phyloP scores from a whole-genome alignment of 257 asterid genomes.

The Capsicum pubescens region DNA sequence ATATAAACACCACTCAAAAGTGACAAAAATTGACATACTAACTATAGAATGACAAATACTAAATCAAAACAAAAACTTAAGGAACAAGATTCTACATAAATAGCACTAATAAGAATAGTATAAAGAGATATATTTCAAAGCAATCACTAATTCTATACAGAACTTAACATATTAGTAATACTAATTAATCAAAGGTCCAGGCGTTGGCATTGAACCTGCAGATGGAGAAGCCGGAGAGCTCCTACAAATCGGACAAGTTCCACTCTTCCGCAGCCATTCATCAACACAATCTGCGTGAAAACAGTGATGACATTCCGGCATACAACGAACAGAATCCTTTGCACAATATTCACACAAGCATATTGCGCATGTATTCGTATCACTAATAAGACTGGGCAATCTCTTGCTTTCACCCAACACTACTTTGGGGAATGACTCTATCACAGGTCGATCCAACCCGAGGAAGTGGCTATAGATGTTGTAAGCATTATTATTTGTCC shows the following conservation, averaged over 20 bases:
- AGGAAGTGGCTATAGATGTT: not conserved
- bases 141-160: too few relatives aligned
- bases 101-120: too few relatives aligned
- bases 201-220: too few relatives aligned
- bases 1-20: too few relatives aligned
- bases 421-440: constrained; percentile 32
- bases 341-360: constrained; percentile 37
- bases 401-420: constrained; percentile 37
- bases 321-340: constrained; percentile 35
- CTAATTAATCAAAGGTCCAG: too few relatives aligned
- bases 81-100: too few relatives aligned
- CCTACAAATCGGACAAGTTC: constrained; percentile 41
- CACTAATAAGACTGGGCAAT: constrained; percentile 29
- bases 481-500: not conserved
- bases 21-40: too few relatives aligned
- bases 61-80: too few relatives aligned
- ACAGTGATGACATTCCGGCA: constrained; percentile 40
- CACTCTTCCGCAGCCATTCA: constrained; percentile 36
- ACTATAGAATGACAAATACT: too few relatives aligned
- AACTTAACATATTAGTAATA: too few relatives aligned
- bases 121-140: too few relatives aligned
- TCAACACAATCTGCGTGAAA: constrained; percentile 39
- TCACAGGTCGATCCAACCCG: constrained; percentile 31
- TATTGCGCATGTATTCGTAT: constrained; percentile 35
- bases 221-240: constrained; percentile 29